These are phyloP conservation scores for Lentinula edodes DNA, from an alignment of 768 basidiomycete species.

Conservation along the genomic window DNA sequence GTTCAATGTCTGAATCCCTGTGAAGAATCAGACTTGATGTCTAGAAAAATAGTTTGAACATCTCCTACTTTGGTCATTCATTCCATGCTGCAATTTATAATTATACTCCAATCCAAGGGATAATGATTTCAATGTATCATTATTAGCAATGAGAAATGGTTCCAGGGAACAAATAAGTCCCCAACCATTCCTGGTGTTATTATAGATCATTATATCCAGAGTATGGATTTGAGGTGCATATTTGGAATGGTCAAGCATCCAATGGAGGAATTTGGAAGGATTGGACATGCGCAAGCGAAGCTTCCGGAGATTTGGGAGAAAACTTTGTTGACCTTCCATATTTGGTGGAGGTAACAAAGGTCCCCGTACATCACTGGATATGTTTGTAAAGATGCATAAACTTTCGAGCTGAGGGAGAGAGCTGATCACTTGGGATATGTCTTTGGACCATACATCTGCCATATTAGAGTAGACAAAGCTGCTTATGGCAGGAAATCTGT, in stretches of 20 bases:
- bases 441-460: not conserved
- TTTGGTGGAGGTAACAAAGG: not conserved
- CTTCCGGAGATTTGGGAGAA: not conserved
- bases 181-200: not conserved
- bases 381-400: not conserved
- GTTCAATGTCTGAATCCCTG: not conserved
- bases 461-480: not conserved
- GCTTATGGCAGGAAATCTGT: not conserved
- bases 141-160: constrained; percentile 2
- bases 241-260: not conserved
- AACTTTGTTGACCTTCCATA: not conserved
- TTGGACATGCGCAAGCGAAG: constrained; percentile 6
- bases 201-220: not conserved
- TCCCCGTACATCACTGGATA: not conserved
- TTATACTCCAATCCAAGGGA: not conserved
- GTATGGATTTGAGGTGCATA: not conserved
- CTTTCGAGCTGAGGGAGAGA: constrained; percentile 5
- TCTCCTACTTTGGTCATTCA: not conserved
- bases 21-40: not conserved
- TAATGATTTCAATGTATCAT: not conserved
- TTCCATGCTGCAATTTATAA: not conserved
- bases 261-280: constrained; percentile 3
- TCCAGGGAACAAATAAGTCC: not conserved
- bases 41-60: not conserved
- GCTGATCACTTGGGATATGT: not conserved